A percentile compares a stretch with the other conserved stretches of the same genome.
Conservation (phyloP, 1,284 basidiomycete species). For the Heterobasidion annosum region DNA sequence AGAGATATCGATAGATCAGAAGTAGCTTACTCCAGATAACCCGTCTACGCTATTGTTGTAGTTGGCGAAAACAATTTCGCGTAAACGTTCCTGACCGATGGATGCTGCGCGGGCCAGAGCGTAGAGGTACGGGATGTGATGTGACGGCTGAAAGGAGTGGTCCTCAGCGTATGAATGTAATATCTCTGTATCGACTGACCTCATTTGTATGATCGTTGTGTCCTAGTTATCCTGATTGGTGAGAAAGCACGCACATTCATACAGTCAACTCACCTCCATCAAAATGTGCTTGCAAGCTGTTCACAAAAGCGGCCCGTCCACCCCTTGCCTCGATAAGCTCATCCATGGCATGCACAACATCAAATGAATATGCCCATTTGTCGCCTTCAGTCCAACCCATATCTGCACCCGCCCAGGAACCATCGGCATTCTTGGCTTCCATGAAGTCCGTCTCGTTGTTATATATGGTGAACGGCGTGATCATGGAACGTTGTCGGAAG, state of each 20-base stretch:
- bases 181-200: constrained; percentile 23
- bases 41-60: constrained; percentile 66
- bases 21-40: constrained; percentile 48
- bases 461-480: constrained; percentile 56
- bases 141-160: constrained; percentile 45
- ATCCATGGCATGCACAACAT: constrained; percentile 66
- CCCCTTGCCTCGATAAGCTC: constrained; percentile 57
- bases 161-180: not conserved
- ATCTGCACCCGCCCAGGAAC: constrained; percentile 63
- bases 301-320: constrained; percentile 54
- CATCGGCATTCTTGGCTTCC: constrained; percentile 66
- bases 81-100: constrained; percentile 63
- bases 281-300: constrained; percentile 71
- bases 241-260: not conserved
- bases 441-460: constrained; percentile 72
- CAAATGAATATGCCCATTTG: constrained; percentile 78
- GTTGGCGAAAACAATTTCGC: constrained; percentile 51
- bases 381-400: constrained; percentile 80
- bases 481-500: constrained; percentile 47
- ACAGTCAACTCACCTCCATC: constrained; percentile 36
- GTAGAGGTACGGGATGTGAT: constrained; percentile 81
- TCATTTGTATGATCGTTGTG: constrained; percentile 84
- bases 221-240: constrained; percentile 26
- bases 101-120: constrained; percentile 59
- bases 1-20: not conserved